These are phyloP conservation scores for Trypanosoma lewisi DNA, from an alignment of 208 protist species.

Conservation along the genomic window DNA sequence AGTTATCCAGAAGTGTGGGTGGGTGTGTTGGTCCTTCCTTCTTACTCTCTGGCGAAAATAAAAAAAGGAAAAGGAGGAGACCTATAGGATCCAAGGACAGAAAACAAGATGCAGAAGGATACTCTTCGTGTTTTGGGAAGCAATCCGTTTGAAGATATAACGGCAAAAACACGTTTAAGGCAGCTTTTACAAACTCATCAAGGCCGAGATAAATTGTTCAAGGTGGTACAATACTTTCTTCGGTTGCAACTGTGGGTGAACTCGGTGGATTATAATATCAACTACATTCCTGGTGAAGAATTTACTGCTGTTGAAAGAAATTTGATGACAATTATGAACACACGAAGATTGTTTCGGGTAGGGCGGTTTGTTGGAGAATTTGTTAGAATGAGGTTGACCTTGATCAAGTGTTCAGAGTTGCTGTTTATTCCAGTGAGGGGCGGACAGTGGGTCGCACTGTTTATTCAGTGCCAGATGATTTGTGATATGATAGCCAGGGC, in stretches of 20 bases:
- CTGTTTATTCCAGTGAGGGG: slow-evolving; percentile 82
- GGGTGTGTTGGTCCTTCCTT: background rate
- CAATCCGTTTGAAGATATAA: slow-evolving; percentile 86
- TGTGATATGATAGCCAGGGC: slow-evolving; percentile 79
- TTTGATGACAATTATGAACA: slow-evolving; percentile 91
- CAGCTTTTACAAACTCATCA: slow-evolving; percentile 91
- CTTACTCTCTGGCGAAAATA: background rate
- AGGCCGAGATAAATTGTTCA: slow-evolving; percentile 89
- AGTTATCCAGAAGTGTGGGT: no score
- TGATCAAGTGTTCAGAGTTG: slow-evolving; percentile 87
- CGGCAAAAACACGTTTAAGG: slow-evolving; percentile 75
- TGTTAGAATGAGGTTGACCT: slow-evolving; percentile 84
- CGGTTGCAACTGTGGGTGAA: slow-evolving; percentile 81
- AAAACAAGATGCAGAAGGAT: slow-evolving; percentile 34
- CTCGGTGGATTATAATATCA: slow-evolving; percentile 70
- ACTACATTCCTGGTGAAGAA: slow-evolving; percentile 73
- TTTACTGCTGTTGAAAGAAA: slow-evolving; percentile 80
- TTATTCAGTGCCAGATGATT: slow-evolving; percentile 91
- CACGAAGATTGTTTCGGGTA: slow-evolving; percentile 81
- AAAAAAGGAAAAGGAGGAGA: slow-evolving; percentile 1
- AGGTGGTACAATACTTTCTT: slow-evolving; percentile 86
- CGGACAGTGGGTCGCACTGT: slow-evolving; percentile 77
- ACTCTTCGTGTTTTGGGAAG: slow-evolving; percentile 76
- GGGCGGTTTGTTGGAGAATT: slow-evolving; percentile 89
- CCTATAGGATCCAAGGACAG: background rate